A percentile compares a stretch with the other conserved stretches of the same genome.
Conservation (phyloP, 306 rosid genomes). For the Potentilla sterilis region DNA sequence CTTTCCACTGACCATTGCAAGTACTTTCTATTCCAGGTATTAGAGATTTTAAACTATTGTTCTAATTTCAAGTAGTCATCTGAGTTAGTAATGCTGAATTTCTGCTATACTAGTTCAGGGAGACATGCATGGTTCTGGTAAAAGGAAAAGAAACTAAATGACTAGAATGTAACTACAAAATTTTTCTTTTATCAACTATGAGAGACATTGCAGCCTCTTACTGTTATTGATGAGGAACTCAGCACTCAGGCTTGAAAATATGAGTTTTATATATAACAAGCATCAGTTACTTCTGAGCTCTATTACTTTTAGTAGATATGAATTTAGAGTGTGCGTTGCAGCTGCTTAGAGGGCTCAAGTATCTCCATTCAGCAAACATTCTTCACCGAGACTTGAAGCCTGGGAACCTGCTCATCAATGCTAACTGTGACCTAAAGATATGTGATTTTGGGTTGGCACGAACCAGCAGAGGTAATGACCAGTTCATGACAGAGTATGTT, state of each 20-base stretch:
- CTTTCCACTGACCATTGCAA: slow-evolving; percentile 78
- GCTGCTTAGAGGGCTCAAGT: slow-evolving; percentile 82
- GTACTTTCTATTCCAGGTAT: slow-evolving; percentile 79
- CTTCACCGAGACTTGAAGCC: slow-evolving; percentile 95
- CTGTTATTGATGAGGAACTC: not conserved
- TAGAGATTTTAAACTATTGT: not conserved
- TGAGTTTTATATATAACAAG: not conserved
- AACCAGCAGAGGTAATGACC: slow-evolving; percentile 55
- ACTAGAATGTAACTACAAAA: not conserved
- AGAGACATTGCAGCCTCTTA: not conserved
- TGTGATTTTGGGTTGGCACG: slow-evolving; percentile 88
- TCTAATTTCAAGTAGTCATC: slow-evolving; percentile 19
- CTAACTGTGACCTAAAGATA: slow-evolving; percentile 75
- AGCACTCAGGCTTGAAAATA: not conserved
- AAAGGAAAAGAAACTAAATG: not conserved
- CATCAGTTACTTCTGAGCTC: not conserved
- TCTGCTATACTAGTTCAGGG: not conserved
- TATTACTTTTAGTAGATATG: slow-evolving; percentile 14
- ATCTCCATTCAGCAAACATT: slow-evolving; percentile 81
- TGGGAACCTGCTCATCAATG: slow-evolving; percentile 75
- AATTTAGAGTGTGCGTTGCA: slow-evolving; percentile 31
- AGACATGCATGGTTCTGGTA: not conserved
- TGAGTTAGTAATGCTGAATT: slow-evolving; percentile 13
- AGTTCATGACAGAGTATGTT: slow-evolving; percentile 90
- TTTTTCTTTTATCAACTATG: not conserved